These are phyloP conservation scores for Phytophthora lateralis DNA, from an alignment of 352 stramenopile genomes.

Conservation along the genomic window DNA sequence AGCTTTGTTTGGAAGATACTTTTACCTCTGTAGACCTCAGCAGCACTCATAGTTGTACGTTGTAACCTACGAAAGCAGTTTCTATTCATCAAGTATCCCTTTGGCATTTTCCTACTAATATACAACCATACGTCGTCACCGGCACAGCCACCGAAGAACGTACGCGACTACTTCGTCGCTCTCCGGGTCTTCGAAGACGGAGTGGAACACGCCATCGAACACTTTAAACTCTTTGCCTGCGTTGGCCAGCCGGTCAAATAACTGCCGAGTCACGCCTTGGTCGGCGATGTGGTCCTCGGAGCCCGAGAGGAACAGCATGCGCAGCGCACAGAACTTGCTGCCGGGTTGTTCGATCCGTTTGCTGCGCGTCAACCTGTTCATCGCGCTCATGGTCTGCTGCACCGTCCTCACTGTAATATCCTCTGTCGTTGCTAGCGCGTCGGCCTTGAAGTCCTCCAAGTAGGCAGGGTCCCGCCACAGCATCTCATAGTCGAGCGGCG, in stretches of 20 bases:
- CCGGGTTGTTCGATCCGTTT: constrained; percentile 11
- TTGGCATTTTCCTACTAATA: not conserved
- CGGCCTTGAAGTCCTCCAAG: constrained; percentile 52
- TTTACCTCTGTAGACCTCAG: too few relatives aligned
- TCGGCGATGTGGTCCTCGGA: constrained; percentile 49
- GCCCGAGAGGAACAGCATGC: constrained; percentile 40
- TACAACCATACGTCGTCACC: constrained; percentile 2
- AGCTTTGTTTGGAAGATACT: too few relatives aligned
- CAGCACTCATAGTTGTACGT: too few relatives aligned
- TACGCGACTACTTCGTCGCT: constrained; percentile 30
- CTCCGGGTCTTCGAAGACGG: constrained; percentile 54
- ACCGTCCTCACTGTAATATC: constrained; percentile 45
- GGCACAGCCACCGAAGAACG: constrained; percentile 19
- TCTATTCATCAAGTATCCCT: not conserved
- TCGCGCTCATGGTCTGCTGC: constrained; percentile 32
- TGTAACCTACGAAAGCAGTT: not conserved
- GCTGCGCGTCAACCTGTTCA: constrained; percentile 25
- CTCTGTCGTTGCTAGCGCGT: constrained; percentile 49
- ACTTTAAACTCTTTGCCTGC: constrained; percentile 56
- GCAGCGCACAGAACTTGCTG: constrained; percentile 19
- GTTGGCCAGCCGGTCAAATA: constrained; percentile 40
- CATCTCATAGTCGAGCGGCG: constrained; percentile 47
- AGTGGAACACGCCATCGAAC: constrained; percentile 54
- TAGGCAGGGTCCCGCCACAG: constrained; percentile 39
- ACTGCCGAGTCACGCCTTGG: constrained; percentile 24